Evolutionary conservation across 768 basidiomycete genomes (phyloP).

Genomic region (Lentinula aciculospora): DNA sequence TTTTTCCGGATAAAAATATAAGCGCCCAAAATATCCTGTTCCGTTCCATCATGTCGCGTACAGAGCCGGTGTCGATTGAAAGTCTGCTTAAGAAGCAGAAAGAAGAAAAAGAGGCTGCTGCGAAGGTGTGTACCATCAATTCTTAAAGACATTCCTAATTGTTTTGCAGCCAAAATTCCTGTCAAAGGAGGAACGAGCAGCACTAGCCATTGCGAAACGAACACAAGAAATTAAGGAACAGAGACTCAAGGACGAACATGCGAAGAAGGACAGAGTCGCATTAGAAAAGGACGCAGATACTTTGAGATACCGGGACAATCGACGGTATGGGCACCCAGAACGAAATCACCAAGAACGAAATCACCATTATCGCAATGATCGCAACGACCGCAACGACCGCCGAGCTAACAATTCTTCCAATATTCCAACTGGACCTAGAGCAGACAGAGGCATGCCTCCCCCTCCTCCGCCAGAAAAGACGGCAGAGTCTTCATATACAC

Average conservation of each 20-base stretch:
- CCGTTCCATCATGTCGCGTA: slow-evolving; percentile 36
- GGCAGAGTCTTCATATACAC: slow-evolving; percentile 29
- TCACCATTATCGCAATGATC: slow-evolving; percentile 34
- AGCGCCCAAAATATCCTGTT: slow-evolving; percentile 20
- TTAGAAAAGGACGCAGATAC: slow-evolving; percentile 77
- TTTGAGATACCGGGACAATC: slow-evolving; percentile 46
- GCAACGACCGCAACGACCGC: slow-evolving; percentile 23
- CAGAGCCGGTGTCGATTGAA: slow-evolving; percentile 86
- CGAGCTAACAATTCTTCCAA: slow-evolving; percentile 48
- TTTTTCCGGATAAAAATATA: slow-evolving; percentile 50
- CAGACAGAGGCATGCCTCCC: slow-evolving; percentile 50
- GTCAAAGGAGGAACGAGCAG: slow-evolving; percentile 86
- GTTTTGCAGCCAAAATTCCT: slow-evolving; percentile 82
- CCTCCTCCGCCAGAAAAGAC: slow-evolving; percentile 35
- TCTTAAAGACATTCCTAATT: background rate
- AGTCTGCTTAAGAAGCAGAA: slow-evolving; percentile 81
- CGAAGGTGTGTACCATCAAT: slow-evolving; percentile 55
- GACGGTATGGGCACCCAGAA: slow-evolving; percentile 42
- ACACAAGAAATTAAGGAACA: slow-evolving; percentile 76
- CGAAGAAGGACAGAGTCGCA: slow-evolving; percentile 55
- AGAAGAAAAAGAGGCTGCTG: slow-evolving; percentile 81
- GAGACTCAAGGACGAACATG: slow-evolving; percentile 56
- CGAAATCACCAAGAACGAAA: slow-evolving; percentile 47
- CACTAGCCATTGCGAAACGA: slow-evolving; percentile 83
- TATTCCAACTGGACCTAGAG: slow-evolving; percentile 82